Base-by-base conservation (phyloP, 306 rosid species). In the Fragaria ananassa region DNA sequence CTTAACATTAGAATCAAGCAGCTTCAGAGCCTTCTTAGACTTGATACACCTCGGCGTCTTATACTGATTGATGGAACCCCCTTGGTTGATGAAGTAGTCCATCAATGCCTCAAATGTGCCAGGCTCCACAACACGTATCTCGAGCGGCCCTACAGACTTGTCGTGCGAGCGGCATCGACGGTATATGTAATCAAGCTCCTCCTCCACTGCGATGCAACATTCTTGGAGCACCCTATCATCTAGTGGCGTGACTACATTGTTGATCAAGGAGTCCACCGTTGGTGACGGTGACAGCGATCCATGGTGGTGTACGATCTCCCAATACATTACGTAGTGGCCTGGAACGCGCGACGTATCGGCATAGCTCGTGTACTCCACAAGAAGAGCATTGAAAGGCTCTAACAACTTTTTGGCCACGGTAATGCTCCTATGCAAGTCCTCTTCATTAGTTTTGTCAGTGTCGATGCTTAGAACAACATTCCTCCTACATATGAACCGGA, bases 381-480 rank as follows among this genome's bases (percentile, higher is more conserved):
- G 82, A 15, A 93, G 85, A 13, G 87, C 91, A 72, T 81, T 85
- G 78, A 74, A 72, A 15, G 96, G 96, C 37, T 89, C 92, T 15
- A 93, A 68, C 56, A 89, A 39, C 31, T 83, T 89, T 73, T 93
- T 93, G 42, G 98, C 91, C 27, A 68, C 85, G 1, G 80, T 83
- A 5, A 93, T 78, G 79, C 97, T 85, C 71, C 80, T 89, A 41
- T 91, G 97, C 78, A 93, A 72, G 73, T 91, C 97, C 19, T 87
- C 90, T 80, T 93, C 97, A 61, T 88, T 93, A 3, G 98, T 89
- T 79, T 91, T 93, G 80, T 93, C 97, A 3, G 29, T 87, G 89
- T 93, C 98, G 4, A 93, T 86, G 88, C 98, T 90, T 19, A 93
- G 88, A 25, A 91, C 88, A 9, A 93, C 98, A n/a, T 91, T 91